phyloP scores from a whole-genome alignment of 2,329 filamentous ascomycete genomes.

The Septoria petroselini region DNA sequence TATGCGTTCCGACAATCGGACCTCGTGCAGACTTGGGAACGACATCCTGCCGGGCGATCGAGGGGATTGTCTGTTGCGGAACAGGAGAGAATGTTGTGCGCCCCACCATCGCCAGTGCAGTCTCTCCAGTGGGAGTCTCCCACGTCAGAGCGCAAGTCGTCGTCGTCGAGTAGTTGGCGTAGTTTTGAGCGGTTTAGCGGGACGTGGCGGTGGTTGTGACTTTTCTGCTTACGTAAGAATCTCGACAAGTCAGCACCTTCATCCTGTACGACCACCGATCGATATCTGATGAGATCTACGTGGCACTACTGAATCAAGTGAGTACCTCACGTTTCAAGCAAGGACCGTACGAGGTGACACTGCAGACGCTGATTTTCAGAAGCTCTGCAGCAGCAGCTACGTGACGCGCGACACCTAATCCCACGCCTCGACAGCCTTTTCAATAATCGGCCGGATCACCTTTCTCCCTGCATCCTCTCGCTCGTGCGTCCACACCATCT shows the following conservation, averaged over 20 bases:
- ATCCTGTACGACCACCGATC: no score
- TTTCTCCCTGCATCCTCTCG: conserved; percentile 43
- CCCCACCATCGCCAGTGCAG: background rate
- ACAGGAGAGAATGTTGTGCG: conserved; percentile 6
- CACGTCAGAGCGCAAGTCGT: background rate
- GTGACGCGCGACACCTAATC: conserved; percentile 33
- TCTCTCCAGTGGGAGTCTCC: background rate
- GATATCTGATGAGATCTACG: no score
- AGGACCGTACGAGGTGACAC: no score
- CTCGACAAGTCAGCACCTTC: no score
- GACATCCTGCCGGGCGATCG: background rate
- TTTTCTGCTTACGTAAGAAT: no score
- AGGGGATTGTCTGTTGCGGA: conserved; percentile 1
- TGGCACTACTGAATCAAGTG: no score
- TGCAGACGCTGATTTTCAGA: no score
- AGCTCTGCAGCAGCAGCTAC: no score
- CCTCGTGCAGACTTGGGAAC: conserved; percentile 6
- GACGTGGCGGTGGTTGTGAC: background rate
- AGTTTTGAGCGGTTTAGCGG: background rate
- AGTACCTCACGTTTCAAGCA: no score
- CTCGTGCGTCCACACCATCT: conserved; percentile 49
- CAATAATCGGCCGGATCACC: conserved; percentile 47
- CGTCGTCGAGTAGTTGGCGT: background rate
- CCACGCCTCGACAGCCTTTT: conserved; percentile 45
- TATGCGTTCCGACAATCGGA: conserved; percentile 8